phyloP scores from a whole-genome alignment of 257 asterid genomes.

The Solanum okadae region DNA sequence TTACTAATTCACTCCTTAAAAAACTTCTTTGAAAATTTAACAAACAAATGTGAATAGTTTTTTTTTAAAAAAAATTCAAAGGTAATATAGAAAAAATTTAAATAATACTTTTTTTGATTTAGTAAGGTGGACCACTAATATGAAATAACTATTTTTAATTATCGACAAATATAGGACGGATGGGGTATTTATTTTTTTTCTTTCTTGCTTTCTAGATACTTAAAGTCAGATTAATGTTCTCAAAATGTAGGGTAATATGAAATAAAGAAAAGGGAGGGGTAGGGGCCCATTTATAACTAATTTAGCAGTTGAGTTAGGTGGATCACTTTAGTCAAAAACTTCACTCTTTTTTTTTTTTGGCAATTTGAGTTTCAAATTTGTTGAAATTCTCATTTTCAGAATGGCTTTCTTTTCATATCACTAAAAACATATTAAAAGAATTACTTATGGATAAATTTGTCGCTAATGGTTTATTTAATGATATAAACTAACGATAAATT shows the following conservation, averaged over 20 bases:
- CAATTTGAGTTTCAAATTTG: background rate
- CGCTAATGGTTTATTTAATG: background rate
- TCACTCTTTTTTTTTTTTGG: background rate
- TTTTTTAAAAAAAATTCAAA: no score
- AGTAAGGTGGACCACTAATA: background rate
- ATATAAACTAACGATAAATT: background rate
- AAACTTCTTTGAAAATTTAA: no score
- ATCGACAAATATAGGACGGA: no score
- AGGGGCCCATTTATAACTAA: background rate
- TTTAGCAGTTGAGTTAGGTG: conserved; percentile 3
- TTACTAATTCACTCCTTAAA: background rate
- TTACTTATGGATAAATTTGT: background rate
- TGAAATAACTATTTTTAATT: no score
- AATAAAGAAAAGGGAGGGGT: background rate
- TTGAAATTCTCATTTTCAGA: background rate
- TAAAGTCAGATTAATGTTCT: background rate
- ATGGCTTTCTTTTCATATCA: background rate
- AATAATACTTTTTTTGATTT: no score
- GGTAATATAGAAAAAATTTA: no score
- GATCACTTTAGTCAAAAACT: background rate
- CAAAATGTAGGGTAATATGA: background rate
- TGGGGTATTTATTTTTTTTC: background rate
- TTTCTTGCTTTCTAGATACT: background rate
- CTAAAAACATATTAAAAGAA: background rate
- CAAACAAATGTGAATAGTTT: no score